Evolutionary conservation across 305 asterid species (phyloP).

Genomic region (Fraxinus ornus): DNA sequence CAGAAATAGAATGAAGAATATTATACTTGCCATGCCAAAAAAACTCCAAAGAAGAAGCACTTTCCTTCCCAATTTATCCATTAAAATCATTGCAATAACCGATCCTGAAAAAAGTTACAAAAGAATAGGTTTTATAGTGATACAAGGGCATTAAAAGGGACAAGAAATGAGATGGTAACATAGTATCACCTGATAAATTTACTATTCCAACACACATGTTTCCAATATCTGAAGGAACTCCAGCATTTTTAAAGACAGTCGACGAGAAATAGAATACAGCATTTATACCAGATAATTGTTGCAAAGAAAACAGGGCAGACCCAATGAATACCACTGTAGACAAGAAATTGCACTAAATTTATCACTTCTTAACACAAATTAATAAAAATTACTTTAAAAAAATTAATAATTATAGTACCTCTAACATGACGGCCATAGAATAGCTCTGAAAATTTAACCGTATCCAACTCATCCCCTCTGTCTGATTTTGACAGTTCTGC

Average conservation of each 20-base stretch:
- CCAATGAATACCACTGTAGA: slow-evolving; percentile 82
- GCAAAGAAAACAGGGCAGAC: slow-evolving; percentile 74
- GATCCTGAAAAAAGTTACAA: slow-evolving; percentile 55
- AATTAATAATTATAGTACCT: slow-evolving; percentile 38
- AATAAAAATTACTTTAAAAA: slow-evolving; percentile 10
- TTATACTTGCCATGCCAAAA: slow-evolving; percentile 84
- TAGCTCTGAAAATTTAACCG: slow-evolving; percentile 63
- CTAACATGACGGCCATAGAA: slow-evolving; percentile 63
- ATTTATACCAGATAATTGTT: slow-evolving; percentile 94
- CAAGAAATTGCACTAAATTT: slow-evolving; percentile 16
- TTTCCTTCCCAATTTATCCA: slow-evolving; percentile 93
- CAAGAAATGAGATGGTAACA: background rate
- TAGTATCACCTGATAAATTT: slow-evolving; percentile 65
- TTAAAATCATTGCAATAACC: slow-evolving; percentile 73
- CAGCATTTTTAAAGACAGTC: slow-evolving; percentile 78
- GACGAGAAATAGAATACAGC: slow-evolving; percentile 95
- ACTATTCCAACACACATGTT: slow-evolving; percentile 75
- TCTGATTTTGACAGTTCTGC: slow-evolving; percentile 69
- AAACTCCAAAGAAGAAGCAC: slow-evolving; percentile 84
- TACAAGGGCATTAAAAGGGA: background rate
- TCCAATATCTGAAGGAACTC: slow-evolving; percentile 79
- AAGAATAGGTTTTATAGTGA: slow-evolving; percentile 14
- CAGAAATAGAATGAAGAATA: slow-evolving; percentile 20
- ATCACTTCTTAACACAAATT: slow-evolving; percentile 5
- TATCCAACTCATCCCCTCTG: slow-evolving; percentile 60